Evolutionary conservation across 108 stramenopile genomes (phyloP).

Genomic region (Skeletonema tropicum): DNA sequence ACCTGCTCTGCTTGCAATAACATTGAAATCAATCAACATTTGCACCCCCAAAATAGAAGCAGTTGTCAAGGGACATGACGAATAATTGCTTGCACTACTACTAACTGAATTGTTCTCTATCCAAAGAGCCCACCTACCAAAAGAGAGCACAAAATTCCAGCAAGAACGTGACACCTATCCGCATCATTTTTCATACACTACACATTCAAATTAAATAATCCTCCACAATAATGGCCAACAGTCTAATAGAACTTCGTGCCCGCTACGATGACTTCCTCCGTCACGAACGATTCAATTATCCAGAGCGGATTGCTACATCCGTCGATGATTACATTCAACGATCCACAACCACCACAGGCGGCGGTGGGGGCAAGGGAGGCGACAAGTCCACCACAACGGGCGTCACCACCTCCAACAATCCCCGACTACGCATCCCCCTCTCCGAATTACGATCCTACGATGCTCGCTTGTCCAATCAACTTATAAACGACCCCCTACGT

Average conservation of each 20-base stretch:
- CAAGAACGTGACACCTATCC: neutral
- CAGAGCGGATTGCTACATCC: conserved; percentile 64
- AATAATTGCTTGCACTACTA: neutral
- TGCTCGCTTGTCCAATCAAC: conserved; percentile 51
- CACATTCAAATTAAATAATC: neutral
- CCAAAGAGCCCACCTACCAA: neutral
- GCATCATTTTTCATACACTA: neutral
- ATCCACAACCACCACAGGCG: conserved; percentile 9
- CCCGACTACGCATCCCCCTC: conserved; percentile 65
- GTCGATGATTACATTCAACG: conserved; percentile 74
- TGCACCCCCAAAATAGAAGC: neutral
- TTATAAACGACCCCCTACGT: conserved; percentile 73
- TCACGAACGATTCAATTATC: conserved; percentile 30
- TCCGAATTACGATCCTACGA: conserved; percentile 75
- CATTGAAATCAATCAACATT: neutral
- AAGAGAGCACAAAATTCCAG: neutral
- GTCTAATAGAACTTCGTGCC: conserved; percentile 43
- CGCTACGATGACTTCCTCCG: conserved; percentile 53
- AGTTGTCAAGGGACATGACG: neutral
- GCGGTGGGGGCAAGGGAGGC: neutral
- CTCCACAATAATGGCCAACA: conserved; percentile 7
- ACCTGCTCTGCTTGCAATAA: conserved; percentile 2
- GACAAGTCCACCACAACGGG: conserved; percentile 11
- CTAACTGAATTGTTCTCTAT: neutral
- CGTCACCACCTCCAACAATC: conserved; percentile 44